Conservation (phyloP, 2,329 filamentous ascomycete species). For the Mycosphaerella sp. region DNA sequence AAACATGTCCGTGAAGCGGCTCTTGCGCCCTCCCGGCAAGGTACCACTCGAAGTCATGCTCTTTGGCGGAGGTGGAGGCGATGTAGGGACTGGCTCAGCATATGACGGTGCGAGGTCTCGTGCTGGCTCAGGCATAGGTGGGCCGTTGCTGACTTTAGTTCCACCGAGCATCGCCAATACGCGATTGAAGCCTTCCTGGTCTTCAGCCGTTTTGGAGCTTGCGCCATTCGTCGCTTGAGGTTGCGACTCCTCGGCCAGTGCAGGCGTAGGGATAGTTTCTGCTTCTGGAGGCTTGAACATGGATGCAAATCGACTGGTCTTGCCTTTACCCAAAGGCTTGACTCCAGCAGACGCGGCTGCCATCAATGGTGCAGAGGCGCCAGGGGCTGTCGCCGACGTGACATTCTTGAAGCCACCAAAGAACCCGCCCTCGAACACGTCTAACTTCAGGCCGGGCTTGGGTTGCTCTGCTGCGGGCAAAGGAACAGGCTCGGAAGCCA, state of each 20-base stretch:
- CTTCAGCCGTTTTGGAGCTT: slow-evolving; percentile 50
- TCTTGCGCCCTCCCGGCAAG: slow-evolving; percentile 24
- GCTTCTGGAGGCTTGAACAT: slow-evolving; percentile 46
- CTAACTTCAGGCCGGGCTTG: slow-evolving; percentile 50
- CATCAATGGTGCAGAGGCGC: slow-evolving; percentile 11
- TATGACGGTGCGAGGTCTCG: slow-evolving; percentile 15
- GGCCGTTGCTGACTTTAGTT: slow-evolving; percentile 24
- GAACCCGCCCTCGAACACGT: slow-evolving; percentile 68
- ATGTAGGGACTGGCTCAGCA: slow-evolving; percentile 21
- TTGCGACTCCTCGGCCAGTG: slow-evolving; percentile 10
- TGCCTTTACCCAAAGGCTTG: slow-evolving; percentile 48
- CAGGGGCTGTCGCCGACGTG: slow-evolving; percentile 26
- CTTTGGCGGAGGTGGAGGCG: slow-evolving; percentile 21
- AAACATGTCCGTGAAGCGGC: slow-evolving; percentile 31
- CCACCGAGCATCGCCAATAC: slow-evolving; percentile 72
- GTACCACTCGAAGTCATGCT: slow-evolving; percentile 23
- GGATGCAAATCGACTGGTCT: slow-evolving; percentile 79
- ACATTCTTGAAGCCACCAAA: slow-evolving; percentile 56
- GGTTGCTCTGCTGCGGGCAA: slow-evolving; percentile 16
- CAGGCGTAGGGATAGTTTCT: slow-evolving; percentile 18
- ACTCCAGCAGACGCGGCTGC: slow-evolving; percentile 1
- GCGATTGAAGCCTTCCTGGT: slow-evolving; percentile 69
- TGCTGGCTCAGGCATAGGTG: slow-evolving; percentile 35
- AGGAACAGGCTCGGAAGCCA: slow-evolving; percentile 13
- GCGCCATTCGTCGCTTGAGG: slow-evolving; percentile 23